Base-by-base conservation (phyloP, 2,329 filamentous ascomycete genomes). In the Neonectria faginata region DNA sequence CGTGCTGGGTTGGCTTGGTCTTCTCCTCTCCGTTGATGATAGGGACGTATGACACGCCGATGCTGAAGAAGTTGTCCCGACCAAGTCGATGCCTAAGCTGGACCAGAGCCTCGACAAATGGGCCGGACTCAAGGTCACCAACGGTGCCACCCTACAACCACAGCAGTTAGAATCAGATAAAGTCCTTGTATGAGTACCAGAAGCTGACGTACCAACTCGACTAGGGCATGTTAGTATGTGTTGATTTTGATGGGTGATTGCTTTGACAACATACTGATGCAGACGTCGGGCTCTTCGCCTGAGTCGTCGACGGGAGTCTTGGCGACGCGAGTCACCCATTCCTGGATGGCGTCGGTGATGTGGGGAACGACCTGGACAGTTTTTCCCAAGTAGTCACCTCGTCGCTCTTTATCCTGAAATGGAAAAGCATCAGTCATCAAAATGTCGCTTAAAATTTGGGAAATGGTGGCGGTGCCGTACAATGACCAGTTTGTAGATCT, bases 1-100 rank as follows among this genome's bases (percentile, higher is more conserved):
- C 93, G 74, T 93, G 89, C 79, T 99, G 96, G 0, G 96, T 99
- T 0, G 96, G 96, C 83, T 98, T 98, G 10, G 94, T 98, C 88
- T 98, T 98, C 79, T 97, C 90, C 83, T 98, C 86, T 45, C 86
- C 86, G 62, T 86, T 70, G 29, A 72, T 74, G 60, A 95, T 86
- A 1, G 94, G 96, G 36, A 98, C 91, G 73, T 94, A 92, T 5
- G 92, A 94, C 67, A 97, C 95, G 79, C 94, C 91, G 70, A 97
- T 97, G 77, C 93, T 91, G 76, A 94, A 82, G 78, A 97, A 97
- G 81, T 97, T 95, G 76, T 89, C 86, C 75, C 88, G 89, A 71
- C 92, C 92, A 25, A 87, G 89, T 67, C 89, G 86, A 70, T 91
- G 85, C 70, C 90, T 86, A 68, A 97, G 84, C 80, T 97, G 93